Base-by-base conservation (phyloP, 78 protist species). In the Anaeramoeba flamelloides region DNA sequence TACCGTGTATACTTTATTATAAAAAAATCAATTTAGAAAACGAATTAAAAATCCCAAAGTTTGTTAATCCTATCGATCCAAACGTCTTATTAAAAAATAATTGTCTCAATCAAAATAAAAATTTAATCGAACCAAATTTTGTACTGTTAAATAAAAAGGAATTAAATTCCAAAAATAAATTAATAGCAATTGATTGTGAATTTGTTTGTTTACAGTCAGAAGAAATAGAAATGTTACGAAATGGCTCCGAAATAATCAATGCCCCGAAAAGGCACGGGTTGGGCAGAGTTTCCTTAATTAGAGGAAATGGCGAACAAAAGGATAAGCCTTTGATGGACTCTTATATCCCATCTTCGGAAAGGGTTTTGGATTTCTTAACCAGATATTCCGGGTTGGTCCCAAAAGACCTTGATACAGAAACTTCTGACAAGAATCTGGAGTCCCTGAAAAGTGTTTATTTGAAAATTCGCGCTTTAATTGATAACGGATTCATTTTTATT, bases 251-350 rank as follows among this genome's bases (percentile, higher is more conserved):
- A 3, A 84, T 82, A 34, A 85, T 90, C 39, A 65, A 86, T 34
- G 80, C 79, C 79, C 92, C 90, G 22, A 76, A 87, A 26, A 86
- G 83, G 76, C 77, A 89, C 64, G 32, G 82, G 74, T 77, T 90
- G 30, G 95, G 91, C 1, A 65, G 95, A 33, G 91, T 91, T 34
- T 32, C 81, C 12, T 86, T 87, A 26, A 17, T 88, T 17, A 76
- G 82, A 12, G 90, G 79, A 0, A 41, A 84, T 1, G 90, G 88
- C n/a, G 82, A 83, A 0, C 39, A 41, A 26, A 36, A 83, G 2
- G 90, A 89, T 22, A 84, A 83, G 34, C 86, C 93, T 34, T 91
- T 91, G 53, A 39, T 92, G 30, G 95, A 92, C 81, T 91, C 89
- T 69, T 2, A 32, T 33, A 1, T 83, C 78, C 30, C 0, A 0